phyloP scores from a whole-genome alignment of 257 asterid genomes.

The Scutellaria galericulata region DNA sequence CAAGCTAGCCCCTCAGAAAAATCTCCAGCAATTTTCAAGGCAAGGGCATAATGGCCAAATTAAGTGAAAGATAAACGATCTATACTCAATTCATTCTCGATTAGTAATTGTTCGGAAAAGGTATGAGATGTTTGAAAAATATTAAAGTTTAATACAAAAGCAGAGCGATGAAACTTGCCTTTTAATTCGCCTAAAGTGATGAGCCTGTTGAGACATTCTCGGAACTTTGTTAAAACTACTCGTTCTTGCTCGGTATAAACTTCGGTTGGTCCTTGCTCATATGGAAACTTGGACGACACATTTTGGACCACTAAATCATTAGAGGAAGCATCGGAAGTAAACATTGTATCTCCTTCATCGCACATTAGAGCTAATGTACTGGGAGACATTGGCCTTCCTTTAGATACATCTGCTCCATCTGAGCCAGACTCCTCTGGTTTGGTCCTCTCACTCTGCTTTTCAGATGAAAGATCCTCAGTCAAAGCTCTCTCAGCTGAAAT shows the following conservation, averaged over 20 bases:
- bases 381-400: conserved; percentile 88
- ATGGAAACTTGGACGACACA: conserved; percentile 53
- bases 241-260: conserved; percentile 86
- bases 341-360: conserved; percentile 83
- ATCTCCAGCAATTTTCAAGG: background rate
- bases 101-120: background rate
- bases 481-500: conserved; percentile 46
- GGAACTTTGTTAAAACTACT: conserved; percentile 78
- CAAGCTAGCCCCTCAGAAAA: background rate
- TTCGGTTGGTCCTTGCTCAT: conserved; percentile 63
- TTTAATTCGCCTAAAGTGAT: conserved; percentile 87
- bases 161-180: conserved; percentile 57
- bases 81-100: no score
- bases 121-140: background rate
- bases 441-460: conserved; percentile 52
- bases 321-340: conserved; percentile 56
- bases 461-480: conserved; percentile 40
- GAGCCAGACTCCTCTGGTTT: conserved; percentile 57
- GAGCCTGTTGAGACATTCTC: conserved; percentile 92
- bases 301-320: conserved; percentile 52
- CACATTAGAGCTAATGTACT: conserved; percentile 97
- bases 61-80: background rate
- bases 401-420: conserved; percentile 66
- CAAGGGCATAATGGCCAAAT: background rate
- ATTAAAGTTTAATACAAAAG: background rate